Evolutionary conservation across 257 asterid species (phyloP).

Genomic region (Prunella vulgaris): DNA sequence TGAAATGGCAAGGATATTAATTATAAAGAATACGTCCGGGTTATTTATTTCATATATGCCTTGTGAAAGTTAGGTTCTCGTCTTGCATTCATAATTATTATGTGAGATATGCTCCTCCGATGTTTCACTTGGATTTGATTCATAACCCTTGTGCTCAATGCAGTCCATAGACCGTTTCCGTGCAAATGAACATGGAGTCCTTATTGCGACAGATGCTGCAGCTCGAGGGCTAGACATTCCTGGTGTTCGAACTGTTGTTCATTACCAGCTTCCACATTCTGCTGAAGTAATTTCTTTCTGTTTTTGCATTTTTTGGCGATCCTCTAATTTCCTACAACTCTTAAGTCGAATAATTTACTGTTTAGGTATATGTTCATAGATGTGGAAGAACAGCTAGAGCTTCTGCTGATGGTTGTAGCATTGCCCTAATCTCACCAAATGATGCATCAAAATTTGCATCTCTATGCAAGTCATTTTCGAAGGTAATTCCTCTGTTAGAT

Average conservation of each 20-base stretch:
- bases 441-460: conserved; percentile 89
- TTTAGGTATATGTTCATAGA: conserved; percentile 87
- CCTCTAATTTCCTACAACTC: not conserved
- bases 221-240: conserved; percentile 95
- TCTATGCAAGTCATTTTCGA: conserved; percentile 79
- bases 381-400: conserved; percentile 99
- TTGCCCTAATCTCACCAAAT: conserved; percentile 79
- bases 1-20: not conserved
- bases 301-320: conserved; percentile 11
- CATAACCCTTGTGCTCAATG: conserved; percentile 24
- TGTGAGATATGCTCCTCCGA: not conserved
- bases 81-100: not conserved
- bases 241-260: conserved; percentile 91
- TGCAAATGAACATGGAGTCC: conserved; percentile 67
- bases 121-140: conserved; percentile 5
- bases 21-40: not conserved
- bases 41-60: not conserved
- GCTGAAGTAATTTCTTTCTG: conserved; percentile 60
- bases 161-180: conserved; percentile 96
- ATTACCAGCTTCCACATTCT: conserved; percentile 96
- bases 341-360: conserved; percentile 20
- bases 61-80: not conserved
- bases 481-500: conserved; percentile 42
- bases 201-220: conserved; percentile 93
- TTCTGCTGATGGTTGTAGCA: conserved; percentile 89